Evolutionary conservation across 1,284 basidiomycete species (phyloP).

Genomic region (Leccinum discolor): DNA sequence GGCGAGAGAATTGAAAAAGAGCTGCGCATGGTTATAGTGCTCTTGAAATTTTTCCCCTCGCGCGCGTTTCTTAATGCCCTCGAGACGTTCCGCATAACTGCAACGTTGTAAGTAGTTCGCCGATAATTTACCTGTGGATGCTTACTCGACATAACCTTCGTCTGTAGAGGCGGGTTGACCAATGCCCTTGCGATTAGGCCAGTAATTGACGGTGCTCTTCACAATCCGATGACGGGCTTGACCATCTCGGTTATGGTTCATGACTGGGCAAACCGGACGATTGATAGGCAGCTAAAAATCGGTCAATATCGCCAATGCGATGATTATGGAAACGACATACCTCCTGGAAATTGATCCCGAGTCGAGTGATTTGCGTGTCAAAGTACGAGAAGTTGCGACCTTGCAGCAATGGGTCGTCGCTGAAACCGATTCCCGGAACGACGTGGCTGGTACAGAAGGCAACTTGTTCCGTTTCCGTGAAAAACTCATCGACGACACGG

Average conservation of each 20-base stretch:
- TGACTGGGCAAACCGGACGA: slow-evolving; percentile 77
- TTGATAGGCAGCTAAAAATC: slow-evolving; percentile 73
- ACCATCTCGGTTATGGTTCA: slow-evolving; percentile 76
- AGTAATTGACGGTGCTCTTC: slow-evolving; percentile 69
- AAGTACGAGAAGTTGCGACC: slow-evolving; percentile 85
- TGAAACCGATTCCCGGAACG: slow-evolving; percentile 82
- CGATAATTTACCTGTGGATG: background rate
- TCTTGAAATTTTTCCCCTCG: slow-evolving; percentile 76
- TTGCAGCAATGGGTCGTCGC: slow-evolving; percentile 82
- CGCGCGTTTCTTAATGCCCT: slow-evolving; percentile 68
- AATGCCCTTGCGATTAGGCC: slow-evolving; percentile 68
- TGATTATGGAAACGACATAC: slow-evolving; percentile 27
- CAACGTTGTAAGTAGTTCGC: background rate
- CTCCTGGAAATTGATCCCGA: slow-evolving; percentile 76
- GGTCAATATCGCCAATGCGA: background rate
- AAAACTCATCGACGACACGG: slow-evolving; percentile 71
- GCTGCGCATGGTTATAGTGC: slow-evolving; percentile 68
- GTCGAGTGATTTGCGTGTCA: slow-evolving; percentile 75
- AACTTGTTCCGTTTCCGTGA: slow-evolving; percentile 81
- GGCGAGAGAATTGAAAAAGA: slow-evolving; percentile 80
- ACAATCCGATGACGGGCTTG: slow-evolving; percentile 57
- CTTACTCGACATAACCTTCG: slow-evolving; percentile 66
- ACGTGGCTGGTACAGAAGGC: slow-evolving; percentile 85
- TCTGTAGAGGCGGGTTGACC: slow-evolving; percentile 50
- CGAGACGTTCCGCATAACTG: slow-evolving; percentile 51